Conservation (phyloP, 176 grass and related monocot species). For the Phragmites australis region DNA sequence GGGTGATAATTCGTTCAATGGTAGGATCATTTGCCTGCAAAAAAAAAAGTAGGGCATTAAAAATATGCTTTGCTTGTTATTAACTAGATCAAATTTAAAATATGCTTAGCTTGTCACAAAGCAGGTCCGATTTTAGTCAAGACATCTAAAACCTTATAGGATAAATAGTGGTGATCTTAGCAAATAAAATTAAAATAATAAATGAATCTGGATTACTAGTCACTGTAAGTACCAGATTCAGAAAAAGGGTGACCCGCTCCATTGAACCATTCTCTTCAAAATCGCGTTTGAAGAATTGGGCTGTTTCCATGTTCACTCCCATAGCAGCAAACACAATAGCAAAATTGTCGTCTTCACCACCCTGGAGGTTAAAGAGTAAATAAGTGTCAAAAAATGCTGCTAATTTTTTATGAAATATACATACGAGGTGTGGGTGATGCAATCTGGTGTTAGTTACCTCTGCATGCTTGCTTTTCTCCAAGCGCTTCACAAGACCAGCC, state of each 20-base stretch:
- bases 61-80: not conserved
- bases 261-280: conserved; percentile 99
- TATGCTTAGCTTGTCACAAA: not conserved
- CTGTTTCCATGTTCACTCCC: conserved; percentile 99
- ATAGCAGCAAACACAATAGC: conserved; percentile 99
- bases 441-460: conserved; percentile 43
- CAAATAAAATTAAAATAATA: not conserved
- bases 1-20: conserved; percentile 97
- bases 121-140: not conserved
- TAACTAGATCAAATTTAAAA: not conserved
- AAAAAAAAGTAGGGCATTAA: conserved; percentile 5
- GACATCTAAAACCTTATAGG: not conserved
- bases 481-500: conserved; percentile 92
- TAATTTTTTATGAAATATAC: not conserved
- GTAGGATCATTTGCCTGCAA: conserved; percentile 96
- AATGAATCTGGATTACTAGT: not conserved
- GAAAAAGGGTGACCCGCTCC: conserved; percentile 97
- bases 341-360: conserved; percentile 94
- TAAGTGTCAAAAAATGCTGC: not conserved
- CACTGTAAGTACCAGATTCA: conserved; percentile 78
- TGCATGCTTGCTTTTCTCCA: conserved; percentile 83
- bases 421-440: not conserved
- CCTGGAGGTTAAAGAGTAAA: conserved; percentile 37
- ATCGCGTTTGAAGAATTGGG: conserved; percentile 99
- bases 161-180: not conserved